Percentiles rank a stretch among this genome's conserved stretches.
phyloP scores from a whole-genome alignment of 495 filamentous ascomycete genomes.

The Talaromyces trachyspermus region DNA sequence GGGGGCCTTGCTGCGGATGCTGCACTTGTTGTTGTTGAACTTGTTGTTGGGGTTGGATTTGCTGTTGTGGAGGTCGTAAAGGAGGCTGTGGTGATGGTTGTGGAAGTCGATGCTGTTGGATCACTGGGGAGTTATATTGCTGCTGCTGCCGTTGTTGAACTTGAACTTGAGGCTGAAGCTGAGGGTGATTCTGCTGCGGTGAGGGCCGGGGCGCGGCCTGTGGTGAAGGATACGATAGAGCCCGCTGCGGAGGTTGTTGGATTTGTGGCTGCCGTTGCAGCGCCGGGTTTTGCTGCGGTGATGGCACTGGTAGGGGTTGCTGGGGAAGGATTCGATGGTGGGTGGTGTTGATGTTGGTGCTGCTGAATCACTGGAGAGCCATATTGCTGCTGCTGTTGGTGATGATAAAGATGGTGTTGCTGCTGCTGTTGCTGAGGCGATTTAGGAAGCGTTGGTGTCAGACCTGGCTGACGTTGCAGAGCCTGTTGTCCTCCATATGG shows the following conservation, averaged over 20 bases:
- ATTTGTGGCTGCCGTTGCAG: slow-evolving; percentile 10
- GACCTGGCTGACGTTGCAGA: slow-evolving; percentile 10
- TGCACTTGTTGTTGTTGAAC: background rate
- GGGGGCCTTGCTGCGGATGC: slow-evolving; percentile 26
- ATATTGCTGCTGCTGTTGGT: slow-evolving; percentile 17
- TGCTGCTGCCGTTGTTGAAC: slow-evolving; percentile 6
- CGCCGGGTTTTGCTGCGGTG: background rate
- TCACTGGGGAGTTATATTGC: slow-evolving; percentile 1
- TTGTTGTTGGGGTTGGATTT: slow-evolving; percentile 25
- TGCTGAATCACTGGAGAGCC: slow-evolving; percentile 10
- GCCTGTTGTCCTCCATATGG: no score
- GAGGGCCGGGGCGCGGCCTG: slow-evolving; percentile 6
- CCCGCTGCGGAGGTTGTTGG: slow-evolving; percentile 1
- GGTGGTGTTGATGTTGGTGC: slow-evolving; percentile 14
- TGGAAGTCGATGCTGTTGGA: slow-evolving; percentile 13
- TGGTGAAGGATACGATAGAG: slow-evolving; percentile 2
- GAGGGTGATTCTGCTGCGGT: slow-evolving; percentile 5
- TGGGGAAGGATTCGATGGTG: slow-evolving; percentile 12
- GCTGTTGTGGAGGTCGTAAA: slow-evolving; percentile 6
- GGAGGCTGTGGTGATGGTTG: slow-evolving; percentile 16
- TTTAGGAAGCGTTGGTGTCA: background rate
- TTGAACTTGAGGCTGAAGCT: background rate
- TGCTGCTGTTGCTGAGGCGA: slow-evolving; percentile 15
- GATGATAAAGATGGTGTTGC: slow-evolving; percentile 13
- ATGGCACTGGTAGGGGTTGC: background rate